Conservation (phyloP, 495 filamentous ascomycete species). For the Barbatosphaeria neglecta region DNA sequence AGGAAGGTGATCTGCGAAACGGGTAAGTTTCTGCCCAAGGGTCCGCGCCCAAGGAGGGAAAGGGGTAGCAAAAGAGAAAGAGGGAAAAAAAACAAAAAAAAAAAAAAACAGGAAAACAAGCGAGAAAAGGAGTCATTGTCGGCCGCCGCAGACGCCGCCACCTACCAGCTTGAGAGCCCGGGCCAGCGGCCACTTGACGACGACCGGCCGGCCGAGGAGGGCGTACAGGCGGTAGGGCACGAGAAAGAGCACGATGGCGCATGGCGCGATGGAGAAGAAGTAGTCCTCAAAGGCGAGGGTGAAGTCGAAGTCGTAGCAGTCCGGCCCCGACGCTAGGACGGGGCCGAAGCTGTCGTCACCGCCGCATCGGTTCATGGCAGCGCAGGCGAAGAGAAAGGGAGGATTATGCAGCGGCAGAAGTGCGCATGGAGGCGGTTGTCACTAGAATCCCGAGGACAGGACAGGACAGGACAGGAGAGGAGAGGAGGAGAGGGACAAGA, state of each 20-base stretch:
- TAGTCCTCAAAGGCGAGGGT: slow-evolving; percentile 6
- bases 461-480: too few relatives aligned
- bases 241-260: background rate
- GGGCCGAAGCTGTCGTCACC: slow-evolving; percentile 5
- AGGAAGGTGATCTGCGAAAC: background rate
- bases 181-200: background rate
- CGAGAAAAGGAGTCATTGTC: too few relatives aligned
- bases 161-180: slow-evolving; percentile 5
- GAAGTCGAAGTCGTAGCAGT: slow-evolving; percentile 9
- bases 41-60: background rate
- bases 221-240: background rate
- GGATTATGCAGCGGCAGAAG: background rate
- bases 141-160: background rate
- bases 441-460: background rate
- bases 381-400: background rate
- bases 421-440: background rate
- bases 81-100: too few relatives aligned
- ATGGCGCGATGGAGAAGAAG: slow-evolving; percentile 5
- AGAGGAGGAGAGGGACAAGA: background rate
- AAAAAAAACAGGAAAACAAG: background rate
- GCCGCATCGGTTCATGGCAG: slow-evolving; percentile 1
- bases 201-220: background rate
- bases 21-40: background rate
- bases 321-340: background rate
- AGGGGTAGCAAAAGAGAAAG: too few relatives aligned